Conservation (phyloP, 495 filamentous ascomycete species). For the Podospora pseudopauciseta region DNA sequence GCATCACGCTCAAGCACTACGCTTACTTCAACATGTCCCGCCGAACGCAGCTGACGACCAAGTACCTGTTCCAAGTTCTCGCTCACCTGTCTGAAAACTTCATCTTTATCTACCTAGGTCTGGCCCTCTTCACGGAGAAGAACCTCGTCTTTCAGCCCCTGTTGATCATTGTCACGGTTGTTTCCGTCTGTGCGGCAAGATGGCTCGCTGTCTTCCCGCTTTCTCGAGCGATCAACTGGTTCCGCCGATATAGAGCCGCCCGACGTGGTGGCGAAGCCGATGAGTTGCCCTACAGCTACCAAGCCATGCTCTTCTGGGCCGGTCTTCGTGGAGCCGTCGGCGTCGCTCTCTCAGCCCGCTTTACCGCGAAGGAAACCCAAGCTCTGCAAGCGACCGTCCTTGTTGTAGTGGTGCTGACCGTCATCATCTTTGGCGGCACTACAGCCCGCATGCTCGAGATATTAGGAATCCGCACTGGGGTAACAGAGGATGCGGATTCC, state of each 20-base stretch:
- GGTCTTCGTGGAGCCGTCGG: constrained; percentile 94
- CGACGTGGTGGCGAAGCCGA: constrained; percentile 73
- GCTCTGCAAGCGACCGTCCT: constrained; percentile 86
- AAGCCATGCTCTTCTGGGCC: constrained; percentile 98
- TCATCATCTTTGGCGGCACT: constrained; percentile 97
- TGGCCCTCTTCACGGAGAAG: constrained; percentile 88
- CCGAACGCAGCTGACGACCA: constrained; percentile 93
- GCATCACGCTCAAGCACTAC: constrained; percentile 97
- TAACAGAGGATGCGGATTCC: constrained; percentile 92
- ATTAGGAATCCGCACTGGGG: constrained; percentile 85
- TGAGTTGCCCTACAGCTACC: constrained; percentile 87
- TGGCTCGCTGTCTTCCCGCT: constrained; percentile 94
- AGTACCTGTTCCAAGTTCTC: constrained; percentile 93
- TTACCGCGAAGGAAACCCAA: constrained; percentile 71
- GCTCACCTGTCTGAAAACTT: constrained; percentile 98
- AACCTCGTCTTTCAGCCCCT: constrained; percentile 87
- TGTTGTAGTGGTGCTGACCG: constrained; percentile 93
- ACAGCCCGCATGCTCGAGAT: constrained; percentile 99
- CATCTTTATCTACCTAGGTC: constrained; percentile 96
- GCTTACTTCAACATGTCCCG: constrained; percentile 99
- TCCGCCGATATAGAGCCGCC: constrained; percentile 84
- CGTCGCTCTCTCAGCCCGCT: constrained; percentile 88
- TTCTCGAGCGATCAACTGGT: constrained; percentile 85
- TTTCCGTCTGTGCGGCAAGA: constrained; percentile 86
- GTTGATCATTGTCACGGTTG: constrained; percentile 87